A percentile compares a stretch with the other conserved stretches of the same genome.
Conservation (phyloP, 1,284 basidiomycete genomes). For the Cutaneotrichosporon cyanovorans region DNA sequence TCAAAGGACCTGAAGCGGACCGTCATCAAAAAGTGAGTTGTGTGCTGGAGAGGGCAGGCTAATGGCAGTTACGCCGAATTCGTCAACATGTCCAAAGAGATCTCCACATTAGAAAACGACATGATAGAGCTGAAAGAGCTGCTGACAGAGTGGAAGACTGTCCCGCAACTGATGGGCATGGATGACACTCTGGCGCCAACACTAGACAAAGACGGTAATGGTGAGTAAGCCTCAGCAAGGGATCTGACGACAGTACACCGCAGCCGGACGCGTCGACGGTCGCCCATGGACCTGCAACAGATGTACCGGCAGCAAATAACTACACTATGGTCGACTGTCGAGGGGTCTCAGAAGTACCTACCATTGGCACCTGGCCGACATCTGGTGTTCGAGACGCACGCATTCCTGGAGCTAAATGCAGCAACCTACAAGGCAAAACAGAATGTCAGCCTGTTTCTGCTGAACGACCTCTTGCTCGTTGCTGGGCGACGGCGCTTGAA, state of each 20-base stretch:
- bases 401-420: slow-evolving; percentile 76
- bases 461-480: slow-evolving; percentile 86
- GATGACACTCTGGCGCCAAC: slow-evolving; percentile 54
- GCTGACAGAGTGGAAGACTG: slow-evolving; percentile 86
- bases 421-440: slow-evolving; percentile 93
- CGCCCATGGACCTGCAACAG: slow-evolving; percentile 82
- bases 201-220: slow-evolving; percentile 37
- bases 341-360: slow-evolving; percentile 93
- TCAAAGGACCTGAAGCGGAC: slow-evolving; percentile 50
- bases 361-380: slow-evolving; percentile 84
- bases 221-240: slow-evolving; percentile 15
- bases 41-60: neutral
- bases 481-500: slow-evolving; percentile 54
- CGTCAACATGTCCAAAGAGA: slow-evolving; percentile 93
- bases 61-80: slow-evolving; percentile 80
- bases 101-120: slow-evolving; percentile 91
- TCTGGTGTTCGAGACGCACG: slow-evolving; percentile 77
- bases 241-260: slow-evolving; percentile 47
- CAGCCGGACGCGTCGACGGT: slow-evolving; percentile 69
- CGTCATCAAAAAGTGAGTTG: slow-evolving; percentile 79
- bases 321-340: slow-evolving; percentile 78
- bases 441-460: slow-evolving; percentile 76
- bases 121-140: slow-evolving; percentile 95
- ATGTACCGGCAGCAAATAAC: slow-evolving; percentile 93
- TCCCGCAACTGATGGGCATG: slow-evolving; percentile 85